These are phyloP conservation scores for Pulicaria dysenterica DNA, from an alignment of 129 eudicot species.

Conservation along the genomic window DNA sequence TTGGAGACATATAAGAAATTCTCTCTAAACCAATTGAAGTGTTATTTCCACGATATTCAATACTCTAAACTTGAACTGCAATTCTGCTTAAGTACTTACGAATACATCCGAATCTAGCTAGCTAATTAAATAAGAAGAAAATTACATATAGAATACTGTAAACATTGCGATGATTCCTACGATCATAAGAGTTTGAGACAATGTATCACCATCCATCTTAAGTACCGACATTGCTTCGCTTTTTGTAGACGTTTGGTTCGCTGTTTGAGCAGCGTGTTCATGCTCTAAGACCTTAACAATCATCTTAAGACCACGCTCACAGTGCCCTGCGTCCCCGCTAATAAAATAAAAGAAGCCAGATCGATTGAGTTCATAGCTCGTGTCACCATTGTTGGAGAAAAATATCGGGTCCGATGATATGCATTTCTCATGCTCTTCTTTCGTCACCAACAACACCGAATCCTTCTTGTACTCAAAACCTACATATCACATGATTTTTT, in stretches of 20 bases:
- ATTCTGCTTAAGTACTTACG: background rate
- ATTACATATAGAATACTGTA: conserved; percentile 34
- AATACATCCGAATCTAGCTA: conserved; percentile 20
- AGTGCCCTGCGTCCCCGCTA: conserved; percentile 68
- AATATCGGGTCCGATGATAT: conserved; percentile 44
- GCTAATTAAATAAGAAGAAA: conserved; percentile 8
- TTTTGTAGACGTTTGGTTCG: conserved; percentile 37
- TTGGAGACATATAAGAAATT: conserved; percentile 12
- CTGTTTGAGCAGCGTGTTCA: conserved; percentile 31
- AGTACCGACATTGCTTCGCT: conserved; percentile 26
- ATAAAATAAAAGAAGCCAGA: conserved; percentile 74
- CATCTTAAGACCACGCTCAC: conserved; percentile 73
- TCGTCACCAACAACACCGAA: conserved; percentile 63
- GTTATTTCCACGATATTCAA: conserved; percentile 16
- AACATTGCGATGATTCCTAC: conserved; percentile 26
- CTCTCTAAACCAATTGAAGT: background rate
- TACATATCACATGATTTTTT: conserved; percentile 26
- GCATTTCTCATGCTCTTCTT: conserved; percentile 72
- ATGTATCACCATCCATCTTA: conserved; percentile 26
- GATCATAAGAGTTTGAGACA: conserved; percentile 31
- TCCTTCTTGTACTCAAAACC: conserved; percentile 72
- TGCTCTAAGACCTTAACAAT: conserved; percentile 66
- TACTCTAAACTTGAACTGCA: background rate
- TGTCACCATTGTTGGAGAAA: conserved; percentile 67
- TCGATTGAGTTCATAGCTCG: conserved; percentile 37